Base-by-base conservation (phyloP, 208 protist species). In the Crithidia expoeki region DNA sequence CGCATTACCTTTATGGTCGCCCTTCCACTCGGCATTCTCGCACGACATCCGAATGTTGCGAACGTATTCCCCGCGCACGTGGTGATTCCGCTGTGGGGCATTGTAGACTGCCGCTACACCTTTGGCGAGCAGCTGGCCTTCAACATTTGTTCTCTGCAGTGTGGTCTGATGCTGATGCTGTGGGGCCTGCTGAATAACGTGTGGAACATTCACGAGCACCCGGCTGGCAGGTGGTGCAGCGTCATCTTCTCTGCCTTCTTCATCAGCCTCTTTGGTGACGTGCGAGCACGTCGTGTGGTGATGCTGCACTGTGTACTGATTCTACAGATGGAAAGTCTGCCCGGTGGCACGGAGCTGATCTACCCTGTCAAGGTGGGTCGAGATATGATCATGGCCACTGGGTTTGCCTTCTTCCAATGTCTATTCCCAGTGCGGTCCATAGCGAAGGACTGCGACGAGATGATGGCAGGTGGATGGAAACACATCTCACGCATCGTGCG, bases 181-280 rank as follows among this genome's bases (percentile, higher is more conserved):
- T 86, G 76, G 71, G 82, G 84, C 6, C 27, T 50, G 5, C 42
- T 88, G 16, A 80, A 88, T 58, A 78, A 85, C 55, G 46, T 72
- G 5, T 73, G 77, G 21, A 69, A 74, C 16, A 27, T 75, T 6
- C 52, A 73, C n/a, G 28, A 79, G 11, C 47, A 88, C 65, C 57
- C 44, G 6, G 68, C 62, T n/a, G 75, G 62, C 1, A 90, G 88
- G 85, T 93, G 88, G 88, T 93, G 66, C 58, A 72, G 60, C 12
- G 27, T 86, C 5, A 79, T 93, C 40, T 80, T 81, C 34, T 46
- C 23, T 10, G 49, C 40, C 17, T 87, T 93, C 61, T 12, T 36
- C 11, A 16, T 84, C 19, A 75, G 51, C 19, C 69, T 90, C 23
- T 51, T 88, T 30, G 88, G 88, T 6, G 84, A 93, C 44, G 19